Conservation (phyloP, 306 rosid genomes). For the Inga leiocalycina region DNA sequence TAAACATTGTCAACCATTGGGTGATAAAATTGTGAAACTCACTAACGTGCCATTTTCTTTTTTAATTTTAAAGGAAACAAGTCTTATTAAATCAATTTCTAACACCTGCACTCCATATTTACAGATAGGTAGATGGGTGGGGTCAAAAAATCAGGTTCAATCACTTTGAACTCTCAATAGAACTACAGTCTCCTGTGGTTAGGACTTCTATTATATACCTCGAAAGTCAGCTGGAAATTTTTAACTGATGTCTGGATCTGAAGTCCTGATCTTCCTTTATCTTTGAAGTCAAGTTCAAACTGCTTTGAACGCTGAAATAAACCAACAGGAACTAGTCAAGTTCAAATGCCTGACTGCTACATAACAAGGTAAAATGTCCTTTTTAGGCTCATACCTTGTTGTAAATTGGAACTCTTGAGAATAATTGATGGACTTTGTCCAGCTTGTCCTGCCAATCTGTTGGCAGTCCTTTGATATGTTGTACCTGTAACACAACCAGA, state of each 20-base stretch:
- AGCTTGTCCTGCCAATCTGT: neutral
- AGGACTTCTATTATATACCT: neutral
- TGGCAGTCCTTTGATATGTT: slow-evolving; percentile 8
- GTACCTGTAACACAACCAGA: neutral
- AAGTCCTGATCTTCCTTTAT: neutral
- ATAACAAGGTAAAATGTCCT: neutral
- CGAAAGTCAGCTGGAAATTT: slow-evolving; percentile 6
- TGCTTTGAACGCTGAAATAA: neutral
- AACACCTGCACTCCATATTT: neutral
- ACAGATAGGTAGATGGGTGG: neutral
- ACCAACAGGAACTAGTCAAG: neutral
- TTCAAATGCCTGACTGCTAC: neutral
- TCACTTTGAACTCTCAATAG: neutral
- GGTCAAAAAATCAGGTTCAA: neutral
- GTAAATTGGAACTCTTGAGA: neutral
- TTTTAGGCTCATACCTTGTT: neutral
- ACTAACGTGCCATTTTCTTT: neutral
- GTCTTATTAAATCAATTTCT: neutral
- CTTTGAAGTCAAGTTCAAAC: neutral
- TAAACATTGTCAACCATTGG: neutral
- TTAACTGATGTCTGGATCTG: neutral
- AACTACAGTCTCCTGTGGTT: neutral
- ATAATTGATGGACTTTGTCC: neutral
- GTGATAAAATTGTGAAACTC: neutral
- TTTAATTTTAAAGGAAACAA: neutral